Conservation (phyloP, 306 rosid genomes). For the Malus fusca region DNA sequence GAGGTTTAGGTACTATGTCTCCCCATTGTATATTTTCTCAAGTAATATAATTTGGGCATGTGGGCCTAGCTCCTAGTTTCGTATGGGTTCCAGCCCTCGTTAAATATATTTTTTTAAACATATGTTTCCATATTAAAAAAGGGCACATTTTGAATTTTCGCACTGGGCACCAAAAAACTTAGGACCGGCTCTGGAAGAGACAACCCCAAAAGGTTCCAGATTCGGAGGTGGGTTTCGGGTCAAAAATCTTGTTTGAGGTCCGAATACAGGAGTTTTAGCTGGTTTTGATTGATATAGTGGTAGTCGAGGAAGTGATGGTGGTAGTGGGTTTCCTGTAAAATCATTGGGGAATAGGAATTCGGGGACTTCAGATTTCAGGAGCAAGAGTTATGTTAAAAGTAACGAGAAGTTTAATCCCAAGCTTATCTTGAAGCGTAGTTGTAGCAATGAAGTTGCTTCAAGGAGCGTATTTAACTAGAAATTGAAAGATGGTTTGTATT, state of each 20-base stretch:
- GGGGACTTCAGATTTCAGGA: conserved; percentile 12
- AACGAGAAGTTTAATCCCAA: neutral
- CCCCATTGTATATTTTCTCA: too few species aligned
- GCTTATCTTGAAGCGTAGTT: neutral
- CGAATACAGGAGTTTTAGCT: neutral
- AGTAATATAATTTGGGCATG: too few species aligned
- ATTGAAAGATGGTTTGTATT: conserved; percentile 12
- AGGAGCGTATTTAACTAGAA: neutral
- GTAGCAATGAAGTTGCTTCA: neutral
- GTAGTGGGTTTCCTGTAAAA: neutral
- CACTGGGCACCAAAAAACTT: too few species aligned
- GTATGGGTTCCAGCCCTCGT: too few species aligned
- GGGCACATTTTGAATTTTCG: too few species aligned
- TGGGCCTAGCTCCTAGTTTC: too few species aligned
- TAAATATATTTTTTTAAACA: too few species aligned
- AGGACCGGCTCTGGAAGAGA: neutral
- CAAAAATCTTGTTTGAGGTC: neutral
- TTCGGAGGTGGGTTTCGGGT: conserved; percentile 5
- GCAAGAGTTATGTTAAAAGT: neutral
- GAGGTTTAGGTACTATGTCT: too few species aligned
- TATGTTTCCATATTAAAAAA: too few species aligned
- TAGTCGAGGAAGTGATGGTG: neutral
- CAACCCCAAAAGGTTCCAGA: conserved; percentile 26
- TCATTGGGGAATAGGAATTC: neutral
- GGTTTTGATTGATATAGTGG: neutral